Conservation (phyloP, 345 rosid genomes). For the Linum lewisii region DNA sequence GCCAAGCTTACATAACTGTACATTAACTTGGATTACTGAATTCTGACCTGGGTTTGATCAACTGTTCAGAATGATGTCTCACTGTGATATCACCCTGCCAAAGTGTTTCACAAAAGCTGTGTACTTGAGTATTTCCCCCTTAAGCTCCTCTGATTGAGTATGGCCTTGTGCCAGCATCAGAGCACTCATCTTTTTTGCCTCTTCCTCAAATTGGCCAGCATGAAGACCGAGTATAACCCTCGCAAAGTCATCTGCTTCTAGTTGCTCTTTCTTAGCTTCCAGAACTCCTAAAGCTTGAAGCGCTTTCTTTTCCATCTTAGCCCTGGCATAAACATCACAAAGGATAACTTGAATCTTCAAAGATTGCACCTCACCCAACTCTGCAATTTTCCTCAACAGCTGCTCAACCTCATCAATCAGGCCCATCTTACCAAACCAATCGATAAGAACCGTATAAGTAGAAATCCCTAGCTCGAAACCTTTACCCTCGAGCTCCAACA, state of each 20-base stretch:
- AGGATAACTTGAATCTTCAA: constrained; percentile 58
- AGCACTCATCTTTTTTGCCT: constrained; percentile 41
- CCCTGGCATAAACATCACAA: constrained; percentile 66
- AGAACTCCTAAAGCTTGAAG: constrained; percentile 58
- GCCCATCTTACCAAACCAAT: constrained; percentile 62
- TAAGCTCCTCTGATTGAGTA: constrained; percentile 28
- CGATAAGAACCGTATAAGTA: constrained; percentile 62
- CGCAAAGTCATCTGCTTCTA: constrained; percentile 47
- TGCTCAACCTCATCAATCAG: constrained; percentile 82
- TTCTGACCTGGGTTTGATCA: too few species aligned
- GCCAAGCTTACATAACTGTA: too few species aligned
- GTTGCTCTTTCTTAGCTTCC: constrained; percentile 38
- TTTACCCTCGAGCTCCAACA: constrained; percentile 67
- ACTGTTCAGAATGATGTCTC: not conserved
- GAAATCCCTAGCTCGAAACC: constrained; percentile 67
- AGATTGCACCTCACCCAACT: constrained; percentile 68
- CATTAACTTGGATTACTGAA: too few species aligned
- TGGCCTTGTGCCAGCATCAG: constrained; percentile 55
- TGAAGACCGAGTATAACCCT: constrained; percentile 47
- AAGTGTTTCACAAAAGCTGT: constrained; percentile 19
- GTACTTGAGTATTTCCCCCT: constrained; percentile 21
- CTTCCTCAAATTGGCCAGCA: constrained; percentile 53
- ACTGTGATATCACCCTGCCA: not conserved
- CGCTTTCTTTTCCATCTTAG: constrained; percentile 62
- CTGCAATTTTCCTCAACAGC: constrained; percentile 55